These are phyloP conservation scores for Phytomonas francai DNA, from an alignment of 208 protist genomes.

Conservation along the genomic window DNA sequence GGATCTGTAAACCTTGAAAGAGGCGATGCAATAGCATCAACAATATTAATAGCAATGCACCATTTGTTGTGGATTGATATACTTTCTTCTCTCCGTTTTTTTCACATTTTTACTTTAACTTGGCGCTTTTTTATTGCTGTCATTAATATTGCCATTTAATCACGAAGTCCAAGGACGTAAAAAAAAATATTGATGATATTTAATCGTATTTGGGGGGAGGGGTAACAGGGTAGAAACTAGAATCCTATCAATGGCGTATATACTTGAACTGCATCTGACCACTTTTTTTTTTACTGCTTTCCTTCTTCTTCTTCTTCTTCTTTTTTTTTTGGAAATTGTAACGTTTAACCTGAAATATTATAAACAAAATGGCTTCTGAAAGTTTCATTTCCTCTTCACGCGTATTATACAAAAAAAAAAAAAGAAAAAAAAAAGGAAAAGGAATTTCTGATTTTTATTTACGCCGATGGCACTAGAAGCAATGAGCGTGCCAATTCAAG, in stretches of 20 bases:
- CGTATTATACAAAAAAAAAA: background rate
- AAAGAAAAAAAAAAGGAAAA: background rate
- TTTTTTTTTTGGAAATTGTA: background rate
- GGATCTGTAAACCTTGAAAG: no score
- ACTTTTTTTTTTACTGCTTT: background rate
- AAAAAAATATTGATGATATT: no score
- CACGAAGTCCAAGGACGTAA: no score
- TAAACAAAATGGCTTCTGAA: background rate
- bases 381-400: background rate
- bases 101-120: no score
- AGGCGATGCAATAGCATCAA: background rate
- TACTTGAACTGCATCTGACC: no score
- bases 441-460: background rate
- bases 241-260: background rate
- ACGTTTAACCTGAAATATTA: background rate
- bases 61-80: background rate
- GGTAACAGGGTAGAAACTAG: background rate
- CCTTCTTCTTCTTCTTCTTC: background rate
- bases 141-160: background rate
- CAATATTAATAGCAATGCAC: no score
- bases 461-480: constrained; percentile 10
- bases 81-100: background rate
- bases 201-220: background rate
- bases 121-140: background rate
- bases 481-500: no score